A percentile compares a stretch with the other conserved stretches of the same genome.
Evolutionary conservation across 257 asterid species (phyloP).

Genomic region (Gardenia jasminoides): DNA sequence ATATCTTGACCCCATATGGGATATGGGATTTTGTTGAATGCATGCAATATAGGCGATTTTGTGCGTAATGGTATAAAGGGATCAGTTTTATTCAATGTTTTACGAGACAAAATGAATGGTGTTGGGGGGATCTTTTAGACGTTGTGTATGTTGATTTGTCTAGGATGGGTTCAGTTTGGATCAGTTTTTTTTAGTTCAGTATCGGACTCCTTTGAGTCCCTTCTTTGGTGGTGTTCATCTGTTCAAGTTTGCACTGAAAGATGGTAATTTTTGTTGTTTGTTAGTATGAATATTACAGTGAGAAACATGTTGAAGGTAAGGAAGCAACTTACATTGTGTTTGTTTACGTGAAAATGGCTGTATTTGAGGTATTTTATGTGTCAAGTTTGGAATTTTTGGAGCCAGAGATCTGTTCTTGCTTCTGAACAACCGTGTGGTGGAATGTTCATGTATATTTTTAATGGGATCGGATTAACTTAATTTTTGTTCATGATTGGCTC

Average conservation of each 20-base stretch:
- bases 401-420: slow-evolving; percentile 11
- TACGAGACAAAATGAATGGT: neutral
- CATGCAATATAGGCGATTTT: slow-evolving; percentile 23
- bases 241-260: neutral
- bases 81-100: slow-evolving; percentile 13
- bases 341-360: slow-evolving; percentile 14
- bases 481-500: neutral
- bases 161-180: slow-evolving; percentile 13
- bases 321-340: slow-evolving; percentile 15
- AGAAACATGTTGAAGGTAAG: neutral
- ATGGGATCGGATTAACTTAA: neutral
- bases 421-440: neutral
- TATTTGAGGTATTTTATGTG: neutral
- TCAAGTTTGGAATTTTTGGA: slow-evolving; percentile 1
- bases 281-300: neutral
- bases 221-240: neutral
- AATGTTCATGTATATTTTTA: neutral
- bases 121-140: neutral
- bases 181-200: neutral
- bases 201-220: neutral
- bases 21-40: slow-evolving; percentile 27
- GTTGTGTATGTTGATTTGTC: slow-evolving; percentile 15
- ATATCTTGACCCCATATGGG: neutral
- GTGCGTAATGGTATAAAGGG: slow-evolving; percentile 15
- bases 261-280: slow-evolving; percentile 6